These are phyloP conservation scores for Gillenia trifoliata DNA, from an alignment of 306 rosid genomes.

Conservation along the genomic window DNA sequence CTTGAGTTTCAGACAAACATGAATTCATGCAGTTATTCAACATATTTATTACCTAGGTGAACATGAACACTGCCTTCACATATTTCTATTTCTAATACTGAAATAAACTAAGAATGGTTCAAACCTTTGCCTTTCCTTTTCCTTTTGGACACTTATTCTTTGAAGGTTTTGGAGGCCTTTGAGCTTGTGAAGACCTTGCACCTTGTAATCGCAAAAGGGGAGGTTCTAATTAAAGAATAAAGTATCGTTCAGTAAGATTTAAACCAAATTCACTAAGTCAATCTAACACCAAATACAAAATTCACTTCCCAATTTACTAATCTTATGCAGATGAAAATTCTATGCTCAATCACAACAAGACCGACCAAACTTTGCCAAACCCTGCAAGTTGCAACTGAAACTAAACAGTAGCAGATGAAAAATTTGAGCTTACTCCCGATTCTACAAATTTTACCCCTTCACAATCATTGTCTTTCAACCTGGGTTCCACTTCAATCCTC, in stretches of 20 bases:
- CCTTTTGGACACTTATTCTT: too few species aligned
- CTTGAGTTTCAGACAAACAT: too few species aligned
- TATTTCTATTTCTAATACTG: too few species aligned
- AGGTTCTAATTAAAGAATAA: background rate
- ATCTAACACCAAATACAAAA: background rate
- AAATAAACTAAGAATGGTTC: too few species aligned
- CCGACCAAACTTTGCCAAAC: background rate
- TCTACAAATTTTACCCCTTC: background rate
- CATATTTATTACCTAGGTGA: too few species aligned
- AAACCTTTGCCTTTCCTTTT: too few species aligned
- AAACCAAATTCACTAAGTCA: background rate
- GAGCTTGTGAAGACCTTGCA: too few species aligned
- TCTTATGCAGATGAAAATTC: background rate
- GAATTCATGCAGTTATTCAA: too few species aligned
- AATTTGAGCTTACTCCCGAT: background rate
- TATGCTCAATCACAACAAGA: background rate
- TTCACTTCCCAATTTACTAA: background rate
- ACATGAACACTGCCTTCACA: too few species aligned
- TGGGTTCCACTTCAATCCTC: background rate
- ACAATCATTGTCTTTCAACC: constrained; percentile 1
- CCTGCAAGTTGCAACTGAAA: background rate
- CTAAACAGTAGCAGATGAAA: background rate
- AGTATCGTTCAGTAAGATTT: background rate
- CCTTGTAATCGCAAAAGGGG: too few species aligned
- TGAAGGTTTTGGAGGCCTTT: too few species aligned